Base-by-base conservation (phyloP, 805 yeast species). In the Lipomyces yamadae region DNA sequence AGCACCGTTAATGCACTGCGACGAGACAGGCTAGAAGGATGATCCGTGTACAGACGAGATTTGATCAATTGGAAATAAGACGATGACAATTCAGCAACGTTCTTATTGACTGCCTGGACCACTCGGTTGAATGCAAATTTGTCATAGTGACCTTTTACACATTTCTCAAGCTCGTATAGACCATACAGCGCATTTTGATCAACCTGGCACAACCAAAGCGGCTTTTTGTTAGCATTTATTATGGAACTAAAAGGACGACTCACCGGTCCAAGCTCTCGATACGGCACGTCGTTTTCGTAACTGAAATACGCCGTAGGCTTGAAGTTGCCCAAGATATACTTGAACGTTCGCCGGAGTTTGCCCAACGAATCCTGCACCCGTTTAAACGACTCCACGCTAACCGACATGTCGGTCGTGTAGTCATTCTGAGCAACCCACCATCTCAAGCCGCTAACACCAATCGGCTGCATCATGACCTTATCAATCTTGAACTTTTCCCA, bases 381-480 rank as follows among this genome's bases (percentile, higher is more conserved):
- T 39, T 83, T 83, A 72, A 92, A 81, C 10, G 92, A 85, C 33
- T 86, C 86, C 13, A 89, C 85, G 3, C 96, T 92, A 33, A 91
- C 83, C 15, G 86, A 81, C 56, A 95, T 86, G 76, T 95, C 99
- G 56, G 84, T 84, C 1, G 94, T 87, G 74, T 89, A 95, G 76
- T 93, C 94, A 1, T 95, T 83, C 63, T 91, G 93, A 0, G 98
- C 97, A 6, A 89, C 91, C 90, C 97, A 89, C 64, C 93, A 81
- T 72, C 99, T 82, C 67, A 95, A 79, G 0, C 99, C 99, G 76
- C 93, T 98, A 18, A 91, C 85, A 10, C 99, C 98, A 29, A 94
- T 79, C 13, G 87, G 81, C 0, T 92, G 91, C 6, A 78, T 76
- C 4, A 83, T 80, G 48, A 42, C 24, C 48, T 42, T 42, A n/a